Conservation (phyloP, 495 filamentous ascomycete genomes). For the Xeromyces bisporus region DNA sequence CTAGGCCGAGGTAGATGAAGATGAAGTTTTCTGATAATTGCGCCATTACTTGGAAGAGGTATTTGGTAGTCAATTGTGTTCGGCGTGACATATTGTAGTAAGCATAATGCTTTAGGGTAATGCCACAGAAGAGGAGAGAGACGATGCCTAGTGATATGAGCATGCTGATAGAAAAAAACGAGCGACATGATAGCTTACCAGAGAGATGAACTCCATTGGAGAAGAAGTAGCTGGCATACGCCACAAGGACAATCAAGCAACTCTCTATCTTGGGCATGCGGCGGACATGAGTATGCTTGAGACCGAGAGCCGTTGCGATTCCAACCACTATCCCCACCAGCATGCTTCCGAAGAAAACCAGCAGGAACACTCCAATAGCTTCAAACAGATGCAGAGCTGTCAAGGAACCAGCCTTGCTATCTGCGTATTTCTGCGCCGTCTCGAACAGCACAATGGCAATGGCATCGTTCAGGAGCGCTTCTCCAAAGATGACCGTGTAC, state of each 20-base stretch:
- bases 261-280: slow-evolving; percentile 94
- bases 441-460: slow-evolving; percentile 98
- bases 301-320: slow-evolving; percentile 63
- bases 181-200: slow-evolving; percentile 37
- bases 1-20: slow-evolving; percentile 93
- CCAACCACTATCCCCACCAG: slow-evolving; percentile 76
- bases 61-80: slow-evolving; percentile 95
- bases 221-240: slow-evolving; percentile 94
- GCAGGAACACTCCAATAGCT: slow-evolving; percentile 83
- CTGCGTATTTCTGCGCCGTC: slow-evolving; percentile 74
- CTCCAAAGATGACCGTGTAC: slow-evolving; percentile 95
- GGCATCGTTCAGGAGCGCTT: slow-evolving; percentile 94
- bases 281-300: slow-evolving; percentile 86
- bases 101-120: slow-evolving; percentile 95
- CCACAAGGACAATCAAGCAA: slow-evolving; percentile 79
- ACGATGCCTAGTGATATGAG: slow-evolving; percentile 60
- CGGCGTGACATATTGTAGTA: slow-evolving; percentile 99
- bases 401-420: slow-evolving; percentile 42
- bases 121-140: slow-evolving; percentile 90
- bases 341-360: slow-evolving; percentile 90
- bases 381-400: slow-evolving; percentile 67
- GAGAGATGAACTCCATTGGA: slow-evolving; percentile 89
- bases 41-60: slow-evolving; percentile 85
- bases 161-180: background rate
- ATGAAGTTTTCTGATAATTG: slow-evolving; percentile 98